Conservation (phyloP, 495 filamentous ascomycete species). For the Pyronema omphalodes region DNA sequence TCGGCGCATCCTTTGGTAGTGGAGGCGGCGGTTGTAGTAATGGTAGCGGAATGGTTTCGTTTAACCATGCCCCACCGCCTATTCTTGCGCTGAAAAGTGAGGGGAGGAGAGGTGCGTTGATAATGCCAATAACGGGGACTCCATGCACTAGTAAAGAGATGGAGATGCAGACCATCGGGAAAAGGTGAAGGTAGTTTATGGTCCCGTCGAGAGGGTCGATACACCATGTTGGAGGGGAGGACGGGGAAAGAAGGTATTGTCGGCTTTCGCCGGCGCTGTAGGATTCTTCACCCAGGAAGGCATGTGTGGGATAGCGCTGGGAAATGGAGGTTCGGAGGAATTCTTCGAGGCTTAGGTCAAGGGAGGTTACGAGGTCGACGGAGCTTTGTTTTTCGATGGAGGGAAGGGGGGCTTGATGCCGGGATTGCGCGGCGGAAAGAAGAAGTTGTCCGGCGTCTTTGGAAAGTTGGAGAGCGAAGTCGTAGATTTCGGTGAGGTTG, state of each 20-base stretch:
- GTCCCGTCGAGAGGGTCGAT: constrained; percentile 54
- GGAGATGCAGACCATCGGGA: constrained; percentile 55
- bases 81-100: constrained; percentile 44
- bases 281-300: constrained; percentile 53
- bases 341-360: constrained; percentile 32
- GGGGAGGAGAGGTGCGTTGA: constrained; percentile 44
- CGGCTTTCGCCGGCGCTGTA: constrained; percentile 41
- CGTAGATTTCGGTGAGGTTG: constrained; percentile 41
- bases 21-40: constrained; percentile 38
- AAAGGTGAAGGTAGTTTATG: constrained; percentile 54
- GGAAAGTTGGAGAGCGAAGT: constrained; percentile 44
- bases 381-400: constrained; percentile 40
- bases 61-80: constrained; percentile 28
- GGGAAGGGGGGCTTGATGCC: constrained; percentile 14
- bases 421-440: constrained; percentile 30
- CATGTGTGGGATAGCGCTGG: constrained; percentile 41
- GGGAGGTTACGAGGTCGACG: constrained; percentile 46
- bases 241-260: constrained; percentile 40
- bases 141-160: constrained; percentile 42
- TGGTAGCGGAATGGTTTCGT: constrained; percentile 39
- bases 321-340: constrained; percentile 41
- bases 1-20: constrained; percentile 34
- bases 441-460: constrained; percentile 44
- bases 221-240: constrained; percentile 42
- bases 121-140: constrained; percentile 42